A percentile compares a stretch with the other conserved stretches of the same genome.
Evolutionary conservation across 2,329 filamentous ascomycete species (phyloP).

Genomic region (Balansia obtecta): DNA sequence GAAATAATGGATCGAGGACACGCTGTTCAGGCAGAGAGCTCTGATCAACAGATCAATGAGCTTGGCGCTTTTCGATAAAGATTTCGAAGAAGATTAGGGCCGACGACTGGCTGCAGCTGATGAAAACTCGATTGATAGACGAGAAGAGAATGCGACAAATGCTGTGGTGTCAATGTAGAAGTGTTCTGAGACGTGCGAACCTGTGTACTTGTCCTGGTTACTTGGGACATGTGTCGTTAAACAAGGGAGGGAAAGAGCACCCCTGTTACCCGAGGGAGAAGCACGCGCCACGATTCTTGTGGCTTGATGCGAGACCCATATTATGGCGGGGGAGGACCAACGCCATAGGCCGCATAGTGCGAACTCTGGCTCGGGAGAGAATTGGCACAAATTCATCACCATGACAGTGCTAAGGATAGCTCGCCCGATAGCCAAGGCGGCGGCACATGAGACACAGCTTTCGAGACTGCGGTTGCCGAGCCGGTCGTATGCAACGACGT

Average conservation of each 20-base stretch:
- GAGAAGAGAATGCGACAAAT: conserved; percentile 15
- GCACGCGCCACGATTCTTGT: not conserved
- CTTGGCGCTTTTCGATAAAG: not conserved
- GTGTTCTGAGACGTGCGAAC: not conserved
- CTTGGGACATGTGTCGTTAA: conserved; percentile 18
- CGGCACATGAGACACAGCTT: not conserved
- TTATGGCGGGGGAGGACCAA: not conserved
- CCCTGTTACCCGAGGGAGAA: not conserved
- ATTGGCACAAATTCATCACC: not conserved
- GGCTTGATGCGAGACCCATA: not conserved
- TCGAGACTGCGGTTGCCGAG: not conserved
- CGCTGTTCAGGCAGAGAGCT: not conserved
- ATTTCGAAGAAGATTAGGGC: not conserved
- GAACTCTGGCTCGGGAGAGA: not conserved
- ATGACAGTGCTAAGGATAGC: conserved; percentile 1
- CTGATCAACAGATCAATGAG: not conserved
- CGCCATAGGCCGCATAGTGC: not conserved
- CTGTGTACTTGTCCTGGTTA: conserved; percentile 1
- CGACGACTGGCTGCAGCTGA: not conserved
- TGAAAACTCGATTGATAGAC: not conserved
- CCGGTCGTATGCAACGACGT: conserved; percentile 14
- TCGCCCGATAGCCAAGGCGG: not conserved
- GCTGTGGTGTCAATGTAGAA: conserved; percentile 5
- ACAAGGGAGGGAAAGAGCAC: not conserved
- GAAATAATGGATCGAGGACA: not conserved